Evolutionary conservation across 1,284 basidiomycete species (phyloP), one percentile per base, ranked within the genome.

Genomic region (Afroboletus lepidellus): DNA sequence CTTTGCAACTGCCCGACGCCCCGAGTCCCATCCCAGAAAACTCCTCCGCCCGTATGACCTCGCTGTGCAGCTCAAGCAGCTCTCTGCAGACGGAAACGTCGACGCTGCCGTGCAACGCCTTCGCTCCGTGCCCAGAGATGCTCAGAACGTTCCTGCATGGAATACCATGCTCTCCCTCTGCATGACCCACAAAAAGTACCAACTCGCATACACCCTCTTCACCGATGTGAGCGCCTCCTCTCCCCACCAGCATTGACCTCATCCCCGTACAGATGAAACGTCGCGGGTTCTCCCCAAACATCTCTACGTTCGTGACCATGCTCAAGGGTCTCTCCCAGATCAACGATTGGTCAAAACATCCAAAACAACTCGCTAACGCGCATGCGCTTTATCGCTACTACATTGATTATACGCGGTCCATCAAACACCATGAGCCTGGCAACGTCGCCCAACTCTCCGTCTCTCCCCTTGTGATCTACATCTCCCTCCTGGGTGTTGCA

Each of bases 81-180:
- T 87, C 15, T 80, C 79, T 51, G 70, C 75, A 5, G 64, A 70
- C 16, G 79, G 77, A 5, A 73, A 81, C 38, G 42, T 87, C 27
- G 80, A 84, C 46, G 75, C 74, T 3, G 89, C 89, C 0, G 72
- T 87, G 8, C 60, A 71, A 8, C 76, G 80, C 61, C 73, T 92
- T n/a, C 77, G 83, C 60, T 80, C 75, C 37, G 69, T 81, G 23
- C 87, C 89, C 23, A 69, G 77, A 27, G 85, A 84, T 60, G 82
- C 87, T 0, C 84, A 88, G 63, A 90, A 87, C 58, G 73, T 78
- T 2, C 72, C 76, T 20, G 81, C 85, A 3, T 92, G 88, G 89
- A 90, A 89, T 56, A 87, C 82, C 1, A 64, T 91, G 53, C 83
- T 92, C 32, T 77, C 74, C 69, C 74, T 81, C 39, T 77, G 77